phyloP scores from a whole-genome alignment of 106 monocot species.

The Triglochin maritima region DNA sequence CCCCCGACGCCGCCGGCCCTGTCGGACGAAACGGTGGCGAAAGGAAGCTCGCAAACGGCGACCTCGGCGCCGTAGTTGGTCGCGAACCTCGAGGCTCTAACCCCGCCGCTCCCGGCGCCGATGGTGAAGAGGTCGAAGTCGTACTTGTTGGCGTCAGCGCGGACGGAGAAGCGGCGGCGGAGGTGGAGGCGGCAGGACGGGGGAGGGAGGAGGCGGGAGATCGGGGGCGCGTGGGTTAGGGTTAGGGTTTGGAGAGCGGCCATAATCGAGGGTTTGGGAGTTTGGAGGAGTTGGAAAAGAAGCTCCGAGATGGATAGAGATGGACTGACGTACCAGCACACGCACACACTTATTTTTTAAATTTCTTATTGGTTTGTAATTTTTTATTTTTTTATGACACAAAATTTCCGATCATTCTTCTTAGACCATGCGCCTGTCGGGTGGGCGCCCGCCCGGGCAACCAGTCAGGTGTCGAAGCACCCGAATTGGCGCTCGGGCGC shows the following conservation, averaged over 20 bases:
- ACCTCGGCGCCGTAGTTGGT: constrained; percentile 52
- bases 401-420: too few relatives aligned
- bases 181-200: constrained; percentile 2
- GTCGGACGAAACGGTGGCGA: constrained; percentile 56
- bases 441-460: too few relatives aligned
- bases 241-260: constrained; percentile 17
- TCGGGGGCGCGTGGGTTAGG: not conserved
- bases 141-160: constrained; percentile 12
- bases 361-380: too few relatives aligned
- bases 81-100: constrained; percentile 63
- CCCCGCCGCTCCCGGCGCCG: constrained; percentile 73
- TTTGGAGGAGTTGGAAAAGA: constrained; percentile 10
- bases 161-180: constrained; percentile 8
- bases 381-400: too few relatives aligned
- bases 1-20: constrained; percentile 57
- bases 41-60: constrained; percentile 73
- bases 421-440: too few relatives aligned
- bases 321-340: too few relatives aligned
- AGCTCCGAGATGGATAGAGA: constrained; percentile 7
- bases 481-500: too few relatives aligned
- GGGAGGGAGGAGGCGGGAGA: constrained; percentile 7
- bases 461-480: too few relatives aligned
- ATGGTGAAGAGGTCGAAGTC: constrained; percentile 83
- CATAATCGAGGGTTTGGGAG: too few relatives aligned
- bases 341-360: too few relatives aligned